Conservation (phyloP, 1,284 basidiomycete species). For the Trichosporon ovoides region DNA sequence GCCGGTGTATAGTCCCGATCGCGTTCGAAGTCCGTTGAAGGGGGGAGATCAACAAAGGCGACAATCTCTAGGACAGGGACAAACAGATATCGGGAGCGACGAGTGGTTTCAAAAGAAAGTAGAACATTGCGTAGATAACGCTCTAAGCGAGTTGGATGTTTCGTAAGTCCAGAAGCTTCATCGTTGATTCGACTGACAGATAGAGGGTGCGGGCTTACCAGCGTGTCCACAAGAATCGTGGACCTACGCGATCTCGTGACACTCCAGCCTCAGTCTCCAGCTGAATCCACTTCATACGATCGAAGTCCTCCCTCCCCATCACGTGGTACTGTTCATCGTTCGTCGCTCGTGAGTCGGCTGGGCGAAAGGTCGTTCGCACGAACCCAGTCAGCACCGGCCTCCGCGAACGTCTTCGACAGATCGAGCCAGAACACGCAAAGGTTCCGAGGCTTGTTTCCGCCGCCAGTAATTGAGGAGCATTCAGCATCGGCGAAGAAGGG, state of each 20-base stretch:
- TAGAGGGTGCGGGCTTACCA: slow-evolving; percentile 29
- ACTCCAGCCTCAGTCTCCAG: slow-evolving; percentile 12
- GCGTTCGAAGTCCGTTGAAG: background rate
- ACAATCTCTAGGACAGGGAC: background rate
- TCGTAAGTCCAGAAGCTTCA: slow-evolving; percentile 22
- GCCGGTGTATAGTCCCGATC: slow-evolving; percentile 24
- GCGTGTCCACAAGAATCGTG: slow-evolving; percentile 36
- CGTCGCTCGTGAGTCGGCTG: background rate
- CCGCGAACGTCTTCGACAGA: slow-evolving; percentile 21
- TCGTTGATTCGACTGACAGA: background rate
- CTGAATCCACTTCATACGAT: slow-evolving; percentile 6
- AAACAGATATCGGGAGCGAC: slow-evolving; percentile 29
- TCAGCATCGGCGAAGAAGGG: too few relatives aligned
- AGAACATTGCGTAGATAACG: slow-evolving; percentile 35
- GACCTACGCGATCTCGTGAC: slow-evolving; percentile 44
- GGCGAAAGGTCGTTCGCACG: slow-evolving; percentile 30
- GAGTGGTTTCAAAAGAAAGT: slow-evolving; percentile 42
- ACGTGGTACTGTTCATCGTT: background rate
- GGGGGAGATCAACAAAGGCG: background rate
- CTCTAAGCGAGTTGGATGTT: slow-evolving; percentile 27
- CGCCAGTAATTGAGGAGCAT: background rate
- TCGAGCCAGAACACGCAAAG: background rate
- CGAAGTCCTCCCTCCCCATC: background rate
- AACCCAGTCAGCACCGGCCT: slow-evolving; percentile 33
- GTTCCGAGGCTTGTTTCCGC: background rate